These are phyloP conservation scores for Sanchytrium tribonematis DNA, from an alignment of 371 early-diverging fungal genomes.

Conservation along the genomic window DNA sequence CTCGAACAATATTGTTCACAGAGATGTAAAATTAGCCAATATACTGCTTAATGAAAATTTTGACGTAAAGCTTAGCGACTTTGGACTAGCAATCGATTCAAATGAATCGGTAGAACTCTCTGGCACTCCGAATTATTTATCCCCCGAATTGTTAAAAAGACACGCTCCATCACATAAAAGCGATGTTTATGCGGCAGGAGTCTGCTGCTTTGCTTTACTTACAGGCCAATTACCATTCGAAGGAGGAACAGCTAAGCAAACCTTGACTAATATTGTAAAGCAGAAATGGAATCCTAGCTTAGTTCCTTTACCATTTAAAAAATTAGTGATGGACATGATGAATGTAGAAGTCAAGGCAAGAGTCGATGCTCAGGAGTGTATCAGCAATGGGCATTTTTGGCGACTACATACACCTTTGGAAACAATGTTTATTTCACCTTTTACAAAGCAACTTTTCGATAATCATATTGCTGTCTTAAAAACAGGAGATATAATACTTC, in stretches of 20 bases:
- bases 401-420: not conserved
- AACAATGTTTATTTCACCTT: not conserved
- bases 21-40: constrained; percentile 37
- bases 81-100: not conserved
- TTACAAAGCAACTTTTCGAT: not conserved
- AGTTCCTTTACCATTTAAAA: not conserved
- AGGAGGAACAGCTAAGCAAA: not conserved
- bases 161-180: not conserved
- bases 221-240: not conserved
- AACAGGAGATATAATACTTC: not conserved
- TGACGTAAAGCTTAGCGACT: constrained; percentile 20
- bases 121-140: not conserved
- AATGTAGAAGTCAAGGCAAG: not conserved
- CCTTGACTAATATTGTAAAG: not conserved
- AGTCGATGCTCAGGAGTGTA: not conserved
- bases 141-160: not conserved
- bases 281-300: not conserved
- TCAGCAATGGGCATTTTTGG: not conserved
- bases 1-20: not conserved
- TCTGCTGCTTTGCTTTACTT: not conserved
- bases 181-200: not conserved
- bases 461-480: not conserved
- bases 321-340: not conserved
- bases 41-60: constrained; percentile 41
- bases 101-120: not conserved